Evolutionary conservation across 352 stramenopile genomes (phyloP).

Genomic region (Globisporangium apiculatum): DNA sequence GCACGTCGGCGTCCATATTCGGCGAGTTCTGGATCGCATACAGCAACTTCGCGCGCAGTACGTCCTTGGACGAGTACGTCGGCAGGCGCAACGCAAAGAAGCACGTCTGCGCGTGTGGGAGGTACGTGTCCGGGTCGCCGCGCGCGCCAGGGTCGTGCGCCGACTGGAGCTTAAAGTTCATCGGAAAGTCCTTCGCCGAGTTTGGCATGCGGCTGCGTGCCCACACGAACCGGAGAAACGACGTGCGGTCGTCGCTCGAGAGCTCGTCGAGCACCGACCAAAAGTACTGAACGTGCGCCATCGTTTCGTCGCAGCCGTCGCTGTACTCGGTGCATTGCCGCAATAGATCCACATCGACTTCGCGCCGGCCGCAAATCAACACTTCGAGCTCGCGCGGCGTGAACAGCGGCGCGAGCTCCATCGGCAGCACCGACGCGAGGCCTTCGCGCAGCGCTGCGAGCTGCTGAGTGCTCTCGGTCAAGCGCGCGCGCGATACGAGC

Average conservation of each 20-base stretch:
- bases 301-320: constrained; percentile 87
- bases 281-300: constrained; percentile 90
- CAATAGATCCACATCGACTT: constrained; percentile 96
- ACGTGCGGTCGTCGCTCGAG: constrained; percentile 91
- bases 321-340: constrained; percentile 96
- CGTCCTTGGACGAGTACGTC: constrained; percentile 90
- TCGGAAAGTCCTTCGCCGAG: constrained; percentile 95
- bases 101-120: constrained; percentile 98
- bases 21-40: constrained; percentile 95
- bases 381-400: constrained; percentile 94
- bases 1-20: constrained; percentile 92
- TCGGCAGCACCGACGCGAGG: constrained; percentile 92
- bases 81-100: constrained; percentile 98
- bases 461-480: constrained; percentile 79
- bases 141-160: constrained; percentile 51
- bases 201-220: constrained; percentile 95
- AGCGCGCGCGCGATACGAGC: constrained; percentile 56
- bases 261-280: constrained; percentile 97
- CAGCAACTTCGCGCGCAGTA: constrained; percentile 79
- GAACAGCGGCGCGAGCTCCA: constrained; percentile 95
- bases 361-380: constrained; percentile 93
- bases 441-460: constrained; percentile 75
- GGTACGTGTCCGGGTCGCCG: constrained; percentile 81
- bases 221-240: constrained; percentile 98
- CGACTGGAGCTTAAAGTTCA: constrained; percentile 91